Conservation (phyloP, 768 basidiomycete species). For the Mycena venus region DNA sequence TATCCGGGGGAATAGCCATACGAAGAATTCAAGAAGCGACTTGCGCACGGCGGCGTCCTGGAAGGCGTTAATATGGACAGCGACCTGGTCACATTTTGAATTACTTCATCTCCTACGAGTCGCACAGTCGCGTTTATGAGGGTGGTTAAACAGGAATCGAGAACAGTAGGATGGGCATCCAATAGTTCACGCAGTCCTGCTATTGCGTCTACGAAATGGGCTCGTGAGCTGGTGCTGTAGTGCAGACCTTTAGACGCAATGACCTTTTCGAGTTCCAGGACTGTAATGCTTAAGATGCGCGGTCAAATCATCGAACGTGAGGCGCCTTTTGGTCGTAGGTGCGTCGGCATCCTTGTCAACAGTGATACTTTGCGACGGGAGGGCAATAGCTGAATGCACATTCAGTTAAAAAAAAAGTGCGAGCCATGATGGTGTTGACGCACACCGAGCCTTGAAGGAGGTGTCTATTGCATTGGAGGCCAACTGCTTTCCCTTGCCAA, state of each 20-base stretch:
- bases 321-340: slow-evolving; percentile 83
- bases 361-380: slow-evolving; percentile 87
- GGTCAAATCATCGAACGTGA: slow-evolving; percentile 83
- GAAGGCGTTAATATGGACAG: slow-evolving; percentile 18
- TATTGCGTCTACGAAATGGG: slow-evolving; percentile 70
- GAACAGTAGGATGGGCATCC: slow-evolving; percentile 67
- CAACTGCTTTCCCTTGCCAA: slow-evolving; percentile 92
- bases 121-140: slow-evolving; percentile 76
- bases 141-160: slow-evolving; percentile 64
- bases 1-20: slow-evolving; percentile 79
- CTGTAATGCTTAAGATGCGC: slow-evolving; percentile 89
- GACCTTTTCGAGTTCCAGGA: slow-evolving; percentile 80
- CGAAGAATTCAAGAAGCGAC: slow-evolving; percentile 73
- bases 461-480: slow-evolving; percentile 93
- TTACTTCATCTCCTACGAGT: slow-evolving; percentile 86
- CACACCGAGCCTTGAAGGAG: slow-evolving; percentile 95
- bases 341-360: slow-evolving; percentile 64
- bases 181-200: slow-evolving; percentile 81
- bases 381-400: slow-evolving; percentile 79
- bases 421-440: slow-evolving; percentile 45
- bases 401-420: slow-evolving; percentile 34
- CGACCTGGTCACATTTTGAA: not conserved
- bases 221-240: not conserved
- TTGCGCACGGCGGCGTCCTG: slow-evolving; percentile 89
- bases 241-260: not conserved